phyloP scores from a whole-genome alignment of 805 yeast species.

The Hanseniaspora lachancei region DNA sequence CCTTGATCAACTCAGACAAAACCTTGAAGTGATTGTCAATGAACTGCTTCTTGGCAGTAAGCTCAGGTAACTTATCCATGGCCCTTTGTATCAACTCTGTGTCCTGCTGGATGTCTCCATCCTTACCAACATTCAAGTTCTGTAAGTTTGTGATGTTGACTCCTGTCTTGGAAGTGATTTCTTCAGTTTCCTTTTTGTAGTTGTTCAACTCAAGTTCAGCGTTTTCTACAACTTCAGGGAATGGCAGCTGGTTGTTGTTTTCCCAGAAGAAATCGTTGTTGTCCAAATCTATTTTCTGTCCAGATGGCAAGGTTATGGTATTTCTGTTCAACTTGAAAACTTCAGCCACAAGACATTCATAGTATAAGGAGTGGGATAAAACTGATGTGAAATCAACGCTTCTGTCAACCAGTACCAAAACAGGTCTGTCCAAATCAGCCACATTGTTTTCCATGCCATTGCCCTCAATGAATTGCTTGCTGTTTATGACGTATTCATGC shows the following conservation, averaged over 20 bases:
- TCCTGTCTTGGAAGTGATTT: constrained; percentile 62
- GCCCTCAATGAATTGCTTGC: constrained; percentile 25
- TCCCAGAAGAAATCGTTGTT: constrained; percentile 90
- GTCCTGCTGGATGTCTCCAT: constrained; percentile 28
- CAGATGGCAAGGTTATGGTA: constrained; percentile 48
- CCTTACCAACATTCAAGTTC: constrained; percentile 27
- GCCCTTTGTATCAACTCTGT: constrained; percentile 69
- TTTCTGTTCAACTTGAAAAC: constrained; percentile 72
- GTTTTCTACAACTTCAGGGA: constrained; percentile 97
- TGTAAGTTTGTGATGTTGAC: constrained; percentile 65
- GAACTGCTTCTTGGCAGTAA: constrained; percentile 73
- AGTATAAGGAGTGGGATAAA: constrained; percentile 96
- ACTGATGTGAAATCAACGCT: constrained; percentile 81
- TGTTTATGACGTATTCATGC: constrained; percentile 71
- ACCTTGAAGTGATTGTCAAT: constrained; percentile 97
- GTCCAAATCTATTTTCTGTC: constrained; percentile 69
- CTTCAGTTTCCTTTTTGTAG: constrained; percentile 80
- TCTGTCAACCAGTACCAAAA: constrained; percentile 72
- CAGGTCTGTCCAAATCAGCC: constrained; percentile 44
- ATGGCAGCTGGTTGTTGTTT: constrained; percentile 71
- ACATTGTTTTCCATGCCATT: constrained; percentile 14
- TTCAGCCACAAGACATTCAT: constrained; percentile 91
- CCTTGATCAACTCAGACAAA: constrained; percentile 67
- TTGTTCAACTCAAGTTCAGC: constrained; percentile 70
- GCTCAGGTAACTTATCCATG: constrained; percentile 80